Conservation (phyloP, 148 eudicot species). For the Bassia scoparia region DNA sequence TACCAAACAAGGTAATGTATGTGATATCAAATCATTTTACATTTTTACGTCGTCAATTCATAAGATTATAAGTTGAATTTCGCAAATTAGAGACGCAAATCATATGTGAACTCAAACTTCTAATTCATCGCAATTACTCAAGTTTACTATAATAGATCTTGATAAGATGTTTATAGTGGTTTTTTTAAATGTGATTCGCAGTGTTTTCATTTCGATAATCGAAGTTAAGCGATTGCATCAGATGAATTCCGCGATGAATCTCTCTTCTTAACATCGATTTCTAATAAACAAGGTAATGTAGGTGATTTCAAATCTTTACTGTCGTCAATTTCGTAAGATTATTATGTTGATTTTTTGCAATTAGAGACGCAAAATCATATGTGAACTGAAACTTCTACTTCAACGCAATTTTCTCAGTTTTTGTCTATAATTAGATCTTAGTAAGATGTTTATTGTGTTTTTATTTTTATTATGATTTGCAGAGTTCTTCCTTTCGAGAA, state of each 20-base stretch:
- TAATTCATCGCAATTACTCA: conserved; percentile 14
- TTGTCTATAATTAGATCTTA: not conserved
- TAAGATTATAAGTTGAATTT: too few relatives aligned
- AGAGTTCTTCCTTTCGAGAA: not conserved
- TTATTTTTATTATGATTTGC: not conserved
- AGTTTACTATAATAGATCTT: not conserved
- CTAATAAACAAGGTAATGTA: not conserved
- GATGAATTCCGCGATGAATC: not conserved
- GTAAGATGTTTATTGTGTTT: not conserved
- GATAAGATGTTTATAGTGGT: not conserved
- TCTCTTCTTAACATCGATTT: not conserved
- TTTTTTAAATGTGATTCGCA: not conserved
- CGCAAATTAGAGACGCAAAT: not conserved
- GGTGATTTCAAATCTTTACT: not conserved
- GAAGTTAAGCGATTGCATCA: not conserved
- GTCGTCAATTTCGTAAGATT: not conserved
- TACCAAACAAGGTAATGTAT: not conserved
- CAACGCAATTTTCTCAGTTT: conserved; percentile 6
- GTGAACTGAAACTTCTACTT: not conserved
- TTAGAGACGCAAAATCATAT: not conserved
- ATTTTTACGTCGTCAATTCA: not conserved
- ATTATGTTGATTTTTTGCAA: not conserved
- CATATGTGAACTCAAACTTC: not conserved
- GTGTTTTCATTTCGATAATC: not conserved
- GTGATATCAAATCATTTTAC: not conserved